These are phyloP conservation scores for Centaurea solstitialis DNA, from an alignment of 129 eudicot species.

Conservation along the genomic window DNA sequence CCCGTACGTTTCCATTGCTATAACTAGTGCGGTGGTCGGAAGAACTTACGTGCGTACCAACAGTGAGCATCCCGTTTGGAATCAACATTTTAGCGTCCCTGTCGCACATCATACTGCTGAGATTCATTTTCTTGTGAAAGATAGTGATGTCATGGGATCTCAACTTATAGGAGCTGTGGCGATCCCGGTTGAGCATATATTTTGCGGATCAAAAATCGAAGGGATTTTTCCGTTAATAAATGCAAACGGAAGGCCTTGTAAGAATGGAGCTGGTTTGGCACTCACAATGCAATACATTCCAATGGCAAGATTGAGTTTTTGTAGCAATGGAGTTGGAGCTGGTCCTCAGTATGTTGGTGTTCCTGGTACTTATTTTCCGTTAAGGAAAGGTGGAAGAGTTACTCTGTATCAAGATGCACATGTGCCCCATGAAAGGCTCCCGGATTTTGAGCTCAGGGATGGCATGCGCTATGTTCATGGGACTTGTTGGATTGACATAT, in stretches of 20 bases:
- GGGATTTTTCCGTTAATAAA: slow-evolving; percentile 80
- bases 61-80: slow-evolving; percentile 82
- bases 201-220: slow-evolving; percentile 59
- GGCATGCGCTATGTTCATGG: slow-evolving; percentile 77
- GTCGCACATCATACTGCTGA: slow-evolving; percentile 92
- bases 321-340: slow-evolving; percentile 78
- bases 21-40: slow-evolving; percentile 74
- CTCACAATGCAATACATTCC: slow-evolving; percentile 78
- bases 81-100: slow-evolving; percentile 75
- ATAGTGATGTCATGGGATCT: slow-evolving; percentile 85
- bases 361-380: slow-evolving; percentile 86
- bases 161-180: slow-evolving; percentile 88
- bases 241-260: slow-evolving; percentile 72
- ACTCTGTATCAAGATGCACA: slow-evolving; percentile 98
- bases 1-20: slow-evolving; percentile 77
- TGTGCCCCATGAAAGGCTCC: slow-evolving; percentile 78
- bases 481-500: slow-evolving; percentile 92
- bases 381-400: slow-evolving; percentile 83
- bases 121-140: slow-evolving; percentile 86
- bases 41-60: slow-evolving; percentile 87
- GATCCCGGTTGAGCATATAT: slow-evolving; percentile 72
- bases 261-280: slow-evolving; percentile 87
- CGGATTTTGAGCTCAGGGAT: slow-evolving; percentile 56
- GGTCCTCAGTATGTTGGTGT: slow-evolving; percentile 89
- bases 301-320: slow-evolving; percentile 63